Evolutionary conservation across 2,329 filamentous ascomycete genomes (phyloP), one percentile per base, ranked within the genome.

Genomic region (Colletotrichum higginsianum): DNA sequence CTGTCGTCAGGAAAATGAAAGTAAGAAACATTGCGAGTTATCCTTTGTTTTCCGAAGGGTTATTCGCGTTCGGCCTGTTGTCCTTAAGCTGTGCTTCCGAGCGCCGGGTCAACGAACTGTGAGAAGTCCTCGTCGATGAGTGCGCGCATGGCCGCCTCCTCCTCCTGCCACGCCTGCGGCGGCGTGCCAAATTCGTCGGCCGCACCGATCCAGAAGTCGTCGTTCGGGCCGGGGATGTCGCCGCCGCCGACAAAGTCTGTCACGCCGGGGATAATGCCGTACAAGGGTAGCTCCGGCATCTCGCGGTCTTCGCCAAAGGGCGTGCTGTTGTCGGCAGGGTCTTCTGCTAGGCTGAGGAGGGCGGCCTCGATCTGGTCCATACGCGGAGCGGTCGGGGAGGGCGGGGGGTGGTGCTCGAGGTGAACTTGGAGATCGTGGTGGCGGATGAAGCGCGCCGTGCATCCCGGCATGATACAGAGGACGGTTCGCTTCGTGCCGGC

Each of bases 371-470:
- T 60, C 47, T 68, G 64, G 57, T 71, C 71, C 65, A 69, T 57
- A 23, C 40, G 55, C 11, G 42, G 40, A 52, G 50, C 65, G 50
- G 38, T 40, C 16, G 47, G 70, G 57, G 42, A 60, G 4, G 56
- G 21, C 63, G 60, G 79, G 76, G 64, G 77, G 60, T 79, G 80
- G 66, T 77, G 75, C 52, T 80, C 78, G 3, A 87, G 64, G 75
- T 90, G 88, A 3, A 79, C 74, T 53, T 86, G 80, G 12, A 89
- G 81, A 64, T 90, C 88, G 71, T 85, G 82, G 67, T 86, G 83
- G 42, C 88, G 85, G 49, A 83, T 80, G 73, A 90, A 90, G 18
- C 80, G 82, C 44, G 83, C 79, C 8, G 74, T 67, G 71, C 88
- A 90, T 18, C 84, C 82, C 2, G 75, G 56, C 12, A 79, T 74